Conservation (phyloP, 768 basidiomycete genomes). For the Boletus coccyginus region DNA sequence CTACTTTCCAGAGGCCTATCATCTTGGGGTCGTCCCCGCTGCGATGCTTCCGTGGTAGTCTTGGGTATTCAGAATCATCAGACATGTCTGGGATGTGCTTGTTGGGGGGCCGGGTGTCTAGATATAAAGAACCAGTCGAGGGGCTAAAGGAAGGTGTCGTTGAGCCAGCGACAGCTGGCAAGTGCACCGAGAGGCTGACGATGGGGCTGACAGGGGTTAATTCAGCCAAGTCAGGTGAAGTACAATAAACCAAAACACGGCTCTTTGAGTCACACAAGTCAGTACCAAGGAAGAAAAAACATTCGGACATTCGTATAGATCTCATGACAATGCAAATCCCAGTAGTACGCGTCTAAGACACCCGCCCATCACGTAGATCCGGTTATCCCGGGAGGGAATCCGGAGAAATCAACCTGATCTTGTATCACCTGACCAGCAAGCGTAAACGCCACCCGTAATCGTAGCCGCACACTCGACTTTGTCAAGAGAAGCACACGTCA, state of each 20-base stretch:
- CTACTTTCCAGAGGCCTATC: constrained; percentile 82
- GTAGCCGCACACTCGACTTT: constrained; percentile 79
- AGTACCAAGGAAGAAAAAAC: not conserved
- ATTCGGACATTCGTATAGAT: constrained; percentile 22
- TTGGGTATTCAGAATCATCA: constrained; percentile 23
- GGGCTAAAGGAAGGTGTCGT: not conserved
- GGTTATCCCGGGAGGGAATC: constrained; percentile 79
- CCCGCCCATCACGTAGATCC: constrained; percentile 33
- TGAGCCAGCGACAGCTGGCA: not conserved
- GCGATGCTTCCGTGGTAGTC: constrained; percentile 28
- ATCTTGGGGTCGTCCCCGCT: constrained; percentile 52
- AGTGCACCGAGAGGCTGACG: constrained; percentile 20
- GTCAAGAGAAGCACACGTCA: constrained; percentile 3
- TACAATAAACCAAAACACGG: constrained; percentile 7
- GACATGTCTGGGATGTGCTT: constrained; percentile 25
- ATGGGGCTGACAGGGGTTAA: constrained; percentile 23
- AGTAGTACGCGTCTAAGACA: constrained; percentile 3
- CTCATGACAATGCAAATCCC: constrained; percentile 12
- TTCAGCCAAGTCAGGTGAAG: constrained; percentile 1
- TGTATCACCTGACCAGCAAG: constrained; percentile 67
- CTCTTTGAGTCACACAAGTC: not conserved
- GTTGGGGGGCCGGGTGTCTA: constrained; percentile 1
- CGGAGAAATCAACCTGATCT: constrained; percentile 93
- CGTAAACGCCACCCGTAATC: constrained; percentile 81
- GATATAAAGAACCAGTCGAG: not conserved